Percentiles rank a stretch among this genome's conserved stretches.
Conservation (phyloP, 352 stramenopile species). For the Phytophthora ohioensis region DNA sequence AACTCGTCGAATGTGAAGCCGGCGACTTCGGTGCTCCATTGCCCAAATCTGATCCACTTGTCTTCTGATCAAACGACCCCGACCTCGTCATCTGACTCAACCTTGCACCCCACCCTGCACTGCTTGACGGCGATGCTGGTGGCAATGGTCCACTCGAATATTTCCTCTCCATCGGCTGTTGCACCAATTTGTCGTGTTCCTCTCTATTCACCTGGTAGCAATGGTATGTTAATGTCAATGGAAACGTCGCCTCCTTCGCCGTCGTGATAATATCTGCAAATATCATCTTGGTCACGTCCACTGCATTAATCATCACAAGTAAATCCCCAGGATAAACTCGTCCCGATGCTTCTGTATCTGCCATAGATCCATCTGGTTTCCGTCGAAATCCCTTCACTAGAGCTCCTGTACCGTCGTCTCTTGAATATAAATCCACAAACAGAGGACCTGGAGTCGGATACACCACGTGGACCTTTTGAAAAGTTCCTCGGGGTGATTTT, state of each 20-base stretch:
- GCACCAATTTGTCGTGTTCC: conserved; percentile 20
- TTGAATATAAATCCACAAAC: conserved; percentile 82
- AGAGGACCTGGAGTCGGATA: conserved; percentile 62
- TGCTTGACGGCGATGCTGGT: conserved; percentile 53
- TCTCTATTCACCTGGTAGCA: conserved; percentile 40
- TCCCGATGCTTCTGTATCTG: conserved; percentile 62
- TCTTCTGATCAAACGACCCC: conserved; percentile 66
- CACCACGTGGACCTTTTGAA: conserved; percentile 51
- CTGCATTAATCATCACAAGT: conserved; percentile 73
- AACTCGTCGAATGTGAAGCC: conserved; percentile 19
- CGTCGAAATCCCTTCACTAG: conserved; percentile 79
- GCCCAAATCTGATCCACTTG: conserved; percentile 20
- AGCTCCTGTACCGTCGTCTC: conserved; percentile 69
- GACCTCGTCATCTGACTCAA: conserved; percentile 59
- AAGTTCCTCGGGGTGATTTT: conserved; percentile 28
- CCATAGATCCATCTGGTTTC: conserved; percentile 61
- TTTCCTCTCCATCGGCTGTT: conserved; percentile 30
- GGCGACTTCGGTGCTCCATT: conserved; percentile 27
- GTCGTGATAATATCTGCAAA: conserved; percentile 77
- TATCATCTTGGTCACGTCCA: conserved; percentile 61
- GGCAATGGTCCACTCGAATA: conserved; percentile 36
- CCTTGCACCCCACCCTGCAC: conserved; percentile 53
- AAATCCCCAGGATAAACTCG: conserved; percentile 70
- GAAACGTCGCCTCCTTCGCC: conserved; percentile 70
- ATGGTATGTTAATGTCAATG: conserved; percentile 74